Evolutionary conservation across 768 basidiomycete genomes (phyloP).

Genomic region (Mycena filopes): DNA sequence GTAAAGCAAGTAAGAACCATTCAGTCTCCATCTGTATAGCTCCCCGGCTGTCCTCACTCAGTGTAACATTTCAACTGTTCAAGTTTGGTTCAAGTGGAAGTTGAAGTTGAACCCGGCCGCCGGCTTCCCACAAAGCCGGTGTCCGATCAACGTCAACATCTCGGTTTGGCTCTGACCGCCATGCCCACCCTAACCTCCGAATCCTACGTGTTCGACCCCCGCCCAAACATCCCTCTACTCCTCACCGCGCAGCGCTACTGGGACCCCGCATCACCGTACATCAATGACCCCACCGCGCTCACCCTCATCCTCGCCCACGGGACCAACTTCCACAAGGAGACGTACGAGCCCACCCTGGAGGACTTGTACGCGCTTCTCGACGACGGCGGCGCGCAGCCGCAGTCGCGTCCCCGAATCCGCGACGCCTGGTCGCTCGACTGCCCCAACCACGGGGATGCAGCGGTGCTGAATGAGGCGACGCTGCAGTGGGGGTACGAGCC

Average conservation of each 20-base stretch:
- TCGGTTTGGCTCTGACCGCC: too few species aligned
- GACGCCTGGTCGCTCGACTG: conserved; percentile 64
- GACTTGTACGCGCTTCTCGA: conserved; percentile 49
- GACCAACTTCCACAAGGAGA: conserved; percentile 67
- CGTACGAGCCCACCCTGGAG: conserved; percentile 67
- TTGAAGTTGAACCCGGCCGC: too few species aligned
- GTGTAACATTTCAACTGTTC: too few species aligned
- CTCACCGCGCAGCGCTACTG: conserved; percentile 63
- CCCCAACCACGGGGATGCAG: conserved; percentile 67
- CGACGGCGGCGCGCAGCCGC: conserved; percentile 12
- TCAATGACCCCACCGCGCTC: conserved; percentile 50
- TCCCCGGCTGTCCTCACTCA: too few species aligned
- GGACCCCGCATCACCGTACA: conserved; percentile 45
- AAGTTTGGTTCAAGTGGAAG: too few species aligned
- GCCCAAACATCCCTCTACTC: conserved; percentile 60
- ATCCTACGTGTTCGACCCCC: conserved; percentile 62
- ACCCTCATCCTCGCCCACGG: conserved; percentile 65
- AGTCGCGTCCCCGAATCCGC: conserved; percentile 46
- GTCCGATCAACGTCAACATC: too few species aligned
- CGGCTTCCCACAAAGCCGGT: too few species aligned
- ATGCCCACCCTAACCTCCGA: conserved; percentile 28
- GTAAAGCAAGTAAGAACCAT: too few species aligned
- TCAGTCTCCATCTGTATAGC: too few species aligned
- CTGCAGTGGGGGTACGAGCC: conserved; percentile 53
- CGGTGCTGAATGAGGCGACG: conserved; percentile 55